Percentiles rank a stretch among this genome's conserved stretches.
Evolutionary conservation across 2,329 filamentous ascomycete genomes (phyloP).

Genomic region (Xylaria sp.): DNA sequence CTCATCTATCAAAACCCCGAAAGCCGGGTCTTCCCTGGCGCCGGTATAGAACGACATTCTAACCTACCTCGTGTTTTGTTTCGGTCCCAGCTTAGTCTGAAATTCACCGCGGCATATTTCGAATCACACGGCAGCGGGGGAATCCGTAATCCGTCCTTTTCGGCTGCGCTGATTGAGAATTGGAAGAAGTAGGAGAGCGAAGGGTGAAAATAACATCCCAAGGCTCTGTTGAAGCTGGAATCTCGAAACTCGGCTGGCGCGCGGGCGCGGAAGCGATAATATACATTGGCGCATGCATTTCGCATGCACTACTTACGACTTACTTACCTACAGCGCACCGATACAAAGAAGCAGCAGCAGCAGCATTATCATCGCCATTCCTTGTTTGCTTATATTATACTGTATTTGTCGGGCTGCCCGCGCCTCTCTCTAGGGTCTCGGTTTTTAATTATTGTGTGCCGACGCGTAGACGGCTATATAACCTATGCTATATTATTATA

Average conservation of each 20-base stretch:
- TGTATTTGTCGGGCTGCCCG: not conserved
- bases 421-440: not conserved
- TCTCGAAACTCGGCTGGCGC: not conserved
- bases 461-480: conserved; percentile 4
- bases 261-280: conserved; percentile 24
- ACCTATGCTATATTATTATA: conserved; percentile 10
- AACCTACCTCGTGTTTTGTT: conserved; percentile 4
- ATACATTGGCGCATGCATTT: no score
- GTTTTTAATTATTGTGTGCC: not conserved
- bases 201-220: not conserved
- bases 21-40: conserved; percentile 38
- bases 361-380: conserved; percentile 1
- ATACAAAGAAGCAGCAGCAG: conserved; percentile 4
- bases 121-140: conserved; percentile 9
- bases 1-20: conserved; percentile 38
- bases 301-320: no score
- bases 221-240: not conserved
- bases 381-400: conserved; percentile 3
- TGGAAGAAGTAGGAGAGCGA: not conserved
- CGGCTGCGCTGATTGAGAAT: conserved; percentile 9
- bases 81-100: conserved; percentile 8
- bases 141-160: conserved; percentile 12
- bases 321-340: conserved; percentile 3
- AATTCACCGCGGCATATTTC: conserved; percentile 15
- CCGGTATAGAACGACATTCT: conserved; percentile 31